Base-by-base conservation (phyloP, 331 rosid species). In the Phaseolus coccineus region DNA sequence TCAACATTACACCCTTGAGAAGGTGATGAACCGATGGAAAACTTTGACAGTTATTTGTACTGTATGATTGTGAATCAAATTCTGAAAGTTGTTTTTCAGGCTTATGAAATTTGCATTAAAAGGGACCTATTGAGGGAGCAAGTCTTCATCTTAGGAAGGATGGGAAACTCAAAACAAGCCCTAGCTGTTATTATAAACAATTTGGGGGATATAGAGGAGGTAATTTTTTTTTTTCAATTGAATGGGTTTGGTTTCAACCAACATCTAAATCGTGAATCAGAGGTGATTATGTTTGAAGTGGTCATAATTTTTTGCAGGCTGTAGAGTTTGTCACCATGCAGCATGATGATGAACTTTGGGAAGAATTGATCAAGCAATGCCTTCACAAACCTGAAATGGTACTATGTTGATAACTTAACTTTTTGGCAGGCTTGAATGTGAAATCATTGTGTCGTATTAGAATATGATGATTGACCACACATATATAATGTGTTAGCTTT, bases 341-440 rank as follows among this genome's bases (percentile, higher is more conserved):
- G 80, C 94, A 95, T 78, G 99, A 95, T 76, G 98, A 93, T 84
- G 99, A 95, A 50, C 97, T 95, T 37, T 95, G 99, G 99, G 99
- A 95, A 84, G 99, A 95, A 82, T 81, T 93, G 75, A 91, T 95
- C 82, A 89, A 87, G 87, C 96, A 90, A 81, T 96, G 99, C 85
- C 97, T 96, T 83, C 81, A 91, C 88, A 96, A 90, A 88, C 98
- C 99, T 52, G 99, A 96, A 85, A 96, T 96, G 98, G 99, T 96
- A 88, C 77, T 63, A 1, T 61, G 22, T 19, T 19, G 51, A 66
- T 76, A 48, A 35, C 50, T 42, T 12, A 58, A 27, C 68, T 80
- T 62, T 46, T 42, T 22, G 64, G 33, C n/a, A 37, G 16, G 53
- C 50, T 22, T 72, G 37, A 44, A 73, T 52, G 40, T 73, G 67